phyloP scores from a whole-genome alignment of 257 asterid species.

The Avicennia marina region DNA sequence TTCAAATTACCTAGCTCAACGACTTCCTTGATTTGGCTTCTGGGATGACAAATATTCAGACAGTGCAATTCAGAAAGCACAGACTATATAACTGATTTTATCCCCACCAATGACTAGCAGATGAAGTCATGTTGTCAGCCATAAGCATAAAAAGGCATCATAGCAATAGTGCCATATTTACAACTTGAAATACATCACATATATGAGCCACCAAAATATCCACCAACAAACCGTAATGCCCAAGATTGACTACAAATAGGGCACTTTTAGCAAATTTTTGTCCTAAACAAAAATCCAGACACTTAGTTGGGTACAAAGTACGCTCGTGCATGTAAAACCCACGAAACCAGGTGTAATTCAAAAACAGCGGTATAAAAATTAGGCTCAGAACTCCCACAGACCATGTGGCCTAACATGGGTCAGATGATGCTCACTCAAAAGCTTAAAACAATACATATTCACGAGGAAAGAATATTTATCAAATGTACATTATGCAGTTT shows the following conservation, averaged over 20 bases:
- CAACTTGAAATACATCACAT: neutral
- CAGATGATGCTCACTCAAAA: neutral
- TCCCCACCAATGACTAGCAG: neutral
- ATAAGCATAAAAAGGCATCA: neutral
- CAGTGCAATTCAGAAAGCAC: neutral
- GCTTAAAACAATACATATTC: neutral
- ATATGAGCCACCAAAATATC: neutral
- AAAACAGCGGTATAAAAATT: neutral
- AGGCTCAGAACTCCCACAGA: neutral
- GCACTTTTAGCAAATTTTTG: neutral
- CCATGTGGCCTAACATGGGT: neutral
- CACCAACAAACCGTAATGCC: neutral
- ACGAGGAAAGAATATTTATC: neutral
- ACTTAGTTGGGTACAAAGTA: neutral
- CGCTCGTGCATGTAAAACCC: neutral
- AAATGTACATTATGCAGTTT: neutral
- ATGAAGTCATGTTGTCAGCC: slow-evolving; percentile 1
- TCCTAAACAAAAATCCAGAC: neutral
- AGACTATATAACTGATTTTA: neutral
- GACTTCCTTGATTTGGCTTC: neutral
- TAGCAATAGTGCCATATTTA: neutral
- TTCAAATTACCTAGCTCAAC: too few relatives aligned
- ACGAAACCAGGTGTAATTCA: too few relatives aligned
- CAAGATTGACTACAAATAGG: neutral
- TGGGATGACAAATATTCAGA: neutral